Conservation (phyloP, 768 basidiomycete species). For the Rhizopogon vinicolor region DNA sequence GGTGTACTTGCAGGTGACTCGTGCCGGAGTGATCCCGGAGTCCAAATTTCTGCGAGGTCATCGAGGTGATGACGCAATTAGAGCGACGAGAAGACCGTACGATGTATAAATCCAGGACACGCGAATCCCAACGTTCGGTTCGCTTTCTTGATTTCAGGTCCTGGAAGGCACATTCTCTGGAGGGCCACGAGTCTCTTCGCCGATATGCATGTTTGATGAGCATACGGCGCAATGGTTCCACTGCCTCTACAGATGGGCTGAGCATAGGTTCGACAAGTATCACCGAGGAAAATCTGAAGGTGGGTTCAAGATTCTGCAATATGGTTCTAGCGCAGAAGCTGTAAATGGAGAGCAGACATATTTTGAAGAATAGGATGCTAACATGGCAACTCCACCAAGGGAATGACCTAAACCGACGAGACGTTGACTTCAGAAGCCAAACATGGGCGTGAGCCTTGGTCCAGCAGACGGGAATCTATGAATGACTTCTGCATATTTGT, state of each 20-base stretch:
- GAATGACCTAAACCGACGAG: constrained; percentile 68
- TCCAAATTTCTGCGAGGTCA: constrained; percentile 38
- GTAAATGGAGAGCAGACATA: not conserved
- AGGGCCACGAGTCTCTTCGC: constrained; percentile 50
- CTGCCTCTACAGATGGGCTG: constrained; percentile 42
- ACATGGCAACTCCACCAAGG: constrained; percentile 64
- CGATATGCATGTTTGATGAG: constrained; percentile 46
- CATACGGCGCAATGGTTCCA: constrained; percentile 33
- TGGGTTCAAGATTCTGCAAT: constrained; percentile 43
- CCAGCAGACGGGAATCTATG: constrained; percentile 50
- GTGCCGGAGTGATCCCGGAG: constrained; percentile 34
- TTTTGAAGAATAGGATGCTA: constrained; percentile 13
- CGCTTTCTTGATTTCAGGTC: constrained; percentile 31
- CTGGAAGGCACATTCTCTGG: constrained; percentile 34
- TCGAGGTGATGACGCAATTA: not conserved
- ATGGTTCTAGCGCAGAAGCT: constrained; percentile 37
- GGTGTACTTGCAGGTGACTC: constrained; percentile 25
- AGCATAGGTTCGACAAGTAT: constrained; percentile 65
- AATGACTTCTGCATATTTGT: constrained; percentile 55
- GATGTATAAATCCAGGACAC: constrained; percentile 48
- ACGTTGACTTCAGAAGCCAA: constrained; percentile 46
- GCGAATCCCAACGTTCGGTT: constrained; percentile 46
- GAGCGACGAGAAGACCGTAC: constrained; percentile 29
- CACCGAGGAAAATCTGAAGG: constrained; percentile 43
- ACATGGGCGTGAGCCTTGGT: constrained; percentile 30